phyloP scores from a whole-genome alignment of 352 stramenopile genomes.

The Globisporangium camurandrum region DNA sequence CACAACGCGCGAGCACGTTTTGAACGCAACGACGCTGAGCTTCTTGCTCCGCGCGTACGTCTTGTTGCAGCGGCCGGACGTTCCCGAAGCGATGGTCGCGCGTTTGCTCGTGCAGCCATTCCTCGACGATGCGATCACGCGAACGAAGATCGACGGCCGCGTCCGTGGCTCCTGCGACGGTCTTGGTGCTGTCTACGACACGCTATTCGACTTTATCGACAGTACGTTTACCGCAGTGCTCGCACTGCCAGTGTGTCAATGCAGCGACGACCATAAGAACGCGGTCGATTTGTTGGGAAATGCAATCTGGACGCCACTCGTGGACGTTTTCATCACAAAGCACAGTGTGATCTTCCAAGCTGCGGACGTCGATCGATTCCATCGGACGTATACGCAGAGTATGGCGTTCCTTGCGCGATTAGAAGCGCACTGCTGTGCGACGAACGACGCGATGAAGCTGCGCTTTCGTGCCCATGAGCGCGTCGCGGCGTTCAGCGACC shows the following conservation, averaged over 20 bases:
- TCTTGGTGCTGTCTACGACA: conserved; percentile 61
- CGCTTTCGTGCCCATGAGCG: conserved; percentile 69
- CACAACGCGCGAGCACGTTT: conserved; percentile 63
- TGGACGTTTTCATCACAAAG: conserved; percentile 55
- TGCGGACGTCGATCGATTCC: conserved; percentile 68
- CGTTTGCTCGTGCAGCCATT: conserved; percentile 72
- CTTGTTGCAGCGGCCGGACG: conserved; percentile 59
- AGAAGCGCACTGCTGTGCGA: conserved; percentile 49
- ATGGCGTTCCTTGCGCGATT: conserved; percentile 60
- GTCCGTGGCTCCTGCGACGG: conserved; percentile 72
- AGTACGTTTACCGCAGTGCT: conserved; percentile 65
- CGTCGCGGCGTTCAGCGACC: conserved; percentile 75
- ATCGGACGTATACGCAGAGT: conserved; percentile 74
- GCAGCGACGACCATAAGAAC: conserved; percentile 33
- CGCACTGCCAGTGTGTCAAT: conserved; percentile 55
- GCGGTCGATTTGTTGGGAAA: conserved; percentile 77
- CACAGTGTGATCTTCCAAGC: conserved; percentile 79
- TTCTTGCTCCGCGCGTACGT: conserved; percentile 74
- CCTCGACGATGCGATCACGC: conserved; percentile 68
- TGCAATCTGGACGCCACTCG: conserved; percentile 75
- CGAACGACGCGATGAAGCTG: conserved; percentile 37
- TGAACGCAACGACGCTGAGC: conserved; percentile 54
- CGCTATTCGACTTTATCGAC: conserved; percentile 61
- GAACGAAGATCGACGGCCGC: conserved; percentile 63
- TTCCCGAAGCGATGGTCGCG: conserved; percentile 79